phyloP scores from a whole-genome alignment of 331 rosid genomes.

The Pyrus hybrid region DNA sequence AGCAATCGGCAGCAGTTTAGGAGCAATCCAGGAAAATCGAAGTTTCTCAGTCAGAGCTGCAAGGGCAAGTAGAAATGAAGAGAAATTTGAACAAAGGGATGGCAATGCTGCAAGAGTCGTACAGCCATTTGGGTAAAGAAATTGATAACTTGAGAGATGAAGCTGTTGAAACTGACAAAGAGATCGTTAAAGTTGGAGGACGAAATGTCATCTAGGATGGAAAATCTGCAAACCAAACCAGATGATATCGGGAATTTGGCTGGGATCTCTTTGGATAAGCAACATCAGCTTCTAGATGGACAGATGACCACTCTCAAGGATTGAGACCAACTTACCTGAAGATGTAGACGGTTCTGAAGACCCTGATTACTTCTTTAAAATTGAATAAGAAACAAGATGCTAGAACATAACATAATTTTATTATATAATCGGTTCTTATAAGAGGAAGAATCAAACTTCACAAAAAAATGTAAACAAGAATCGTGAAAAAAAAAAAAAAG shows the following conservation, averaged over 20 bases:
- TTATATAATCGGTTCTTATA: neutral
- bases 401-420: neutral
- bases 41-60: conserved; percentile 43
- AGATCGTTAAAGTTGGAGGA: conserved; percentile 62
- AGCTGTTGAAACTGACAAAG: conserved; percentile 47
- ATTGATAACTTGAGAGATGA: conserved; percentile 46
- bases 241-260: conserved; percentile 61
- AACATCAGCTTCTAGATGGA: conserved; percentile 58
- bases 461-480: neutral
- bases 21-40: conserved; percentile 39
- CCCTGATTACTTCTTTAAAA: conserved; percentile 34
- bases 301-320: conserved; percentile 54
- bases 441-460: neutral
- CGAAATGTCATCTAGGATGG: conserved; percentile 49
- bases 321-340: conserved; percentile 49
- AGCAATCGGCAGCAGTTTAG: too few relatives aligned
- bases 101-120: conserved; percentile 41
- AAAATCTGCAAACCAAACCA: conserved; percentile 45
- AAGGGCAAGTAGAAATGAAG: conserved; percentile 61
- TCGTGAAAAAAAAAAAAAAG: neutral
- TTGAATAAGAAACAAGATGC: too few relatives aligned
- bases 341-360: conserved; percentile 45
- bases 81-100: conserved; percentile 50
- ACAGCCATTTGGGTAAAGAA: conserved; percentile 43
- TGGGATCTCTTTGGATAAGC: conserved; percentile 64